Evolutionary conservation across 768 basidiomycete species (phyloP).

Genomic region (Phaffia tasmanica): DNA sequence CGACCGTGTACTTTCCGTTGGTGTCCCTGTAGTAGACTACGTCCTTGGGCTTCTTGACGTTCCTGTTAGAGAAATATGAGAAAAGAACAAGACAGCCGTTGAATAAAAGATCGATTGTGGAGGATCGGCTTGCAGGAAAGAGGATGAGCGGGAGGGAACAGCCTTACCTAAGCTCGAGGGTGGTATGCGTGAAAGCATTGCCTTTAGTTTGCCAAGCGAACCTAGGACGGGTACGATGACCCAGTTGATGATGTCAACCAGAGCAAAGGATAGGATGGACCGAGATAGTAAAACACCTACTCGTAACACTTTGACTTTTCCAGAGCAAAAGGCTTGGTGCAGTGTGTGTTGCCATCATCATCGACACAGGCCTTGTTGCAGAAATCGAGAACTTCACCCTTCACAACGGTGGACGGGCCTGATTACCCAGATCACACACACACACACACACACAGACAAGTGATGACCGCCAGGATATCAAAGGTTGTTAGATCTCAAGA

Average conservation of each 20-base stretch:
- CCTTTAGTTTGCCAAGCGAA: slow-evolving; percentile 36
- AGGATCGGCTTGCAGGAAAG: neutral
- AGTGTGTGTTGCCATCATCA: slow-evolving; percentile 30
- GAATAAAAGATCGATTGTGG: neutral
- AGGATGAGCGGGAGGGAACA: slow-evolving; percentile 10
- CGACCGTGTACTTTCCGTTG: slow-evolving; percentile 36
- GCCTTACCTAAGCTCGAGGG: slow-evolving; percentile 31
- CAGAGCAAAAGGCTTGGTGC: slow-evolving; percentile 35
- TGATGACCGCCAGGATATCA: neutral
- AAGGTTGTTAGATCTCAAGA: neutral
- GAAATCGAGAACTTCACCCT: slow-evolving; percentile 34
- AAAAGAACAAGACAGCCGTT: neutral
- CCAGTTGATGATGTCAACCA: neutral
- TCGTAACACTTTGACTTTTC: slow-evolving; percentile 33
- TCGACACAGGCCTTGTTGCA: slow-evolving; percentile 32
- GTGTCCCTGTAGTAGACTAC: slow-evolving; percentile 32
- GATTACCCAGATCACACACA: neutral
- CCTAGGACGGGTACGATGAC: neutral
- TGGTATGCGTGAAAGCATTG: slow-evolving; percentile 32
- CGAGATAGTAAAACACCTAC: neutral
- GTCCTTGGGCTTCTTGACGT: neutral
- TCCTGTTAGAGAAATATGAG: neutral
- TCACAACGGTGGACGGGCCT: slow-evolving; percentile 31
- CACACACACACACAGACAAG: too few relatives aligned
- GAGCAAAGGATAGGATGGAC: neutral